Percentiles rank a stretch among this genome's conserved stretches.
phyloP scores from a whole-genome alignment of 2,329 filamentous ascomycete genomes.

The Diaporthe aspalathi region DNA sequence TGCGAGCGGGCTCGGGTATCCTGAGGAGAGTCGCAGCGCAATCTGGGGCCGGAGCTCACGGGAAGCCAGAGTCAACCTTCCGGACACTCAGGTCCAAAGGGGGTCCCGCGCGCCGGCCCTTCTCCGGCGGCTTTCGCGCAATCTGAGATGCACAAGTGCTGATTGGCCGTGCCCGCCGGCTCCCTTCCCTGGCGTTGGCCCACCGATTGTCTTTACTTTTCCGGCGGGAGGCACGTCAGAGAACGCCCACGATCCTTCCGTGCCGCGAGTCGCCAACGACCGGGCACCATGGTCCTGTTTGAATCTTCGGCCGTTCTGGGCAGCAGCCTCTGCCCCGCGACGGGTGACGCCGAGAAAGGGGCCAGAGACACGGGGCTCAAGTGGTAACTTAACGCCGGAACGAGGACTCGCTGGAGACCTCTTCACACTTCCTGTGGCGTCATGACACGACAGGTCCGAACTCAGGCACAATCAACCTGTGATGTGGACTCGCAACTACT shows the following conservation, averaged over 20 bases:
- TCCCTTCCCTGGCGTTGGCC: conserved; percentile 13
- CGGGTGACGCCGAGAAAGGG: not conserved
- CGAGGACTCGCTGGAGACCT: not conserved
- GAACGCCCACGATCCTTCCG: conserved; percentile 9
- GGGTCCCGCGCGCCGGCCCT: conserved; percentile 36
- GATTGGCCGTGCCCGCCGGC: conserved; percentile 34
- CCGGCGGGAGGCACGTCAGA: conserved; percentile 18
- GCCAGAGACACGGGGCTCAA: not conserved
- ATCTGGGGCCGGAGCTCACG: conserved; percentile 29
- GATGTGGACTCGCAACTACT: not conserved
- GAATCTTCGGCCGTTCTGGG: not conserved
- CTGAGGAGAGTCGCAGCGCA: not conserved
- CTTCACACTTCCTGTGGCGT: not conserved
- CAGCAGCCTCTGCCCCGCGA: not conserved
- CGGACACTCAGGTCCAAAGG: conserved; percentile 28
- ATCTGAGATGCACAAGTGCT: conserved; percentile 20
- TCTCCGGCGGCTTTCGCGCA: conserved; percentile 38
- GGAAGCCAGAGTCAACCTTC: conserved; percentile 20
- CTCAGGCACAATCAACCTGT: not conserved
- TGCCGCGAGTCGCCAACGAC: conserved; percentile 18
- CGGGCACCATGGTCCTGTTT: conserved; percentile 21
- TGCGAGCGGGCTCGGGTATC: not conserved
- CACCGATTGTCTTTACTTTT: conserved; percentile 10
- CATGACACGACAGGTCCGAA: not conserved
- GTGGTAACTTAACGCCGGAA: not conserved